Evolutionary conservation across 2,329 filamentous ascomycete species (phyloP), one percentile per base, ranked within the genome.

Genomic region (Tolypocladium tundrense): DNA sequence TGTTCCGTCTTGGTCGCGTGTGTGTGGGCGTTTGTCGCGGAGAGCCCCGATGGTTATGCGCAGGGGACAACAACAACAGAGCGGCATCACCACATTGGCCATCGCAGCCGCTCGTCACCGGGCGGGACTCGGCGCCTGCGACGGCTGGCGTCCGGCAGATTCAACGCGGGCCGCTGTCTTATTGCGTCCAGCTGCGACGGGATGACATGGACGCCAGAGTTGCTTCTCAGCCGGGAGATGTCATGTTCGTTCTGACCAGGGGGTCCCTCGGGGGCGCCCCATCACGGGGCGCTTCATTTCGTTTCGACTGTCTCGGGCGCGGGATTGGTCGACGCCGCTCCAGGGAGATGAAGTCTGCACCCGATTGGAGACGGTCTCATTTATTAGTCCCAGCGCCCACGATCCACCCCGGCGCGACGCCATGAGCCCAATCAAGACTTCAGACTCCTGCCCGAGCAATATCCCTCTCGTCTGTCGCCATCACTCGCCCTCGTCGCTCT

Each of bases 291-390:
- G 14, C 53, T n/a, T 40, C 55, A 50, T 50, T 57, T 57, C 43
- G 55, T 41, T 51, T 50, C 41, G 55, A 33, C 7, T 56, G 55
- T 56, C 55, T 56, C 43, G 55, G 55, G 11, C 55, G 41, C n/a
- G 33, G 54, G 55, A 57, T 57, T 51, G 55, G 50, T 35, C 42
- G 33, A 31, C 57, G 60, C 45, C 16, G 35, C 53, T 16, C 35
- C 57, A 50, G 63, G 63, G 64, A 64, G 60, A 64, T 62, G 57
- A 64, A 64, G 55, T 55, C 45, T 50, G 55, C 33, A 35, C 57
- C 57, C 66, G 60, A 69, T 69, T 69, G 67, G 67, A 55, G 54
- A 60, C 54, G 37, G 65, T 62, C 53, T 61, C 60, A 64, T 65
- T 16, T 8, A 31, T 51, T 35, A 31, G 7, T 21, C 27, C 48